Conservation (phyloP, 2,329 filamentous ascomycete species). For the Graphilbum ipis-grandicollis region DNA sequence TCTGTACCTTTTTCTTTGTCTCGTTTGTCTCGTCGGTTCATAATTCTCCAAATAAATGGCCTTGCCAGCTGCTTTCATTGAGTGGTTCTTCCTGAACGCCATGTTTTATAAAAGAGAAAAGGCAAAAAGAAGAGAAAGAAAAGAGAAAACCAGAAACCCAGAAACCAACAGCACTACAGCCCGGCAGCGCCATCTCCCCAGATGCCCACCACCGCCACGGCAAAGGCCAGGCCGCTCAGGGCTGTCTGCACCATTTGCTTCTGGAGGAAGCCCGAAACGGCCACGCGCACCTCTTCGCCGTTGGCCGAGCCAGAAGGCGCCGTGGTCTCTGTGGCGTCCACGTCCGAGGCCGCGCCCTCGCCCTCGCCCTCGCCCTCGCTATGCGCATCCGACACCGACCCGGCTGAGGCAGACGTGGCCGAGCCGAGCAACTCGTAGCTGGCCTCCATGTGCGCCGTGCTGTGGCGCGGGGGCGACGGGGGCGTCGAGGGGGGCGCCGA, state of each 20-base stretch:
- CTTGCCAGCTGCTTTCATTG: too few species aligned
- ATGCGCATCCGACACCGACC: constrained; percentile 15
- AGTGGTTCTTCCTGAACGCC: too few species aligned
- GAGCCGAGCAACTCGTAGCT: constrained; percentile 43
- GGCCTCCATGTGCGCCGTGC: constrained; percentile 38
- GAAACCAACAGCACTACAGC: background rate
- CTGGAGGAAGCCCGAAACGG: constrained; percentile 36
- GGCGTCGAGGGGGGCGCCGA: constrained; percentile 9
- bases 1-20: too few species aligned
- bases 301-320: constrained; percentile 39
- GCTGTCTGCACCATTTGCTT: constrained; percentile 36
- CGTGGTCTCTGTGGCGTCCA: constrained; percentile 9
- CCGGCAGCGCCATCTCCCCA: constrained; percentile 40
- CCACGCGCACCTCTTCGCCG: constrained; percentile 41
- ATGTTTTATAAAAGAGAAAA: background rate
- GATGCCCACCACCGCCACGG: constrained; percentile 44
- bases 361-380: too few species aligned
- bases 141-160: too few species aligned
- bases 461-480: constrained; percentile 3
- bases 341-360: constrained; percentile 12
- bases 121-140: too few species aligned
- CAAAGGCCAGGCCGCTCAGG: constrained; percentile 37
- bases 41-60: too few species aligned
- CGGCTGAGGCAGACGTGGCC: constrained; percentile 15
- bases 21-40: too few species aligned